Conservation (phyloP, 805 yeast species). For the Candida cerambycidarum region DNA sequence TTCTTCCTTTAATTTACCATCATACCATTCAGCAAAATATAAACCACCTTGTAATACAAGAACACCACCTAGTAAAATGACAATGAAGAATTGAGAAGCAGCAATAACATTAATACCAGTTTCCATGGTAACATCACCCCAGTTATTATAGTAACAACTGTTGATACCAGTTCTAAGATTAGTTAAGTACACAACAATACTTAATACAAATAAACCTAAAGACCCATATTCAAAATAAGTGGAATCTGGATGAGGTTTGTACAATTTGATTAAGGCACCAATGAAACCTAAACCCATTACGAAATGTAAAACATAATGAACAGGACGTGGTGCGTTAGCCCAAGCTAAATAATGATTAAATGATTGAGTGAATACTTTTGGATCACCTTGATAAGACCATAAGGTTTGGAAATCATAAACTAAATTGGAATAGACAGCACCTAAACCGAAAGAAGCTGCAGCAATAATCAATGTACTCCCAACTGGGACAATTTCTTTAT, state of each 20-base stretch:
- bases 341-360: constrained; percentile 72
- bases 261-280: constrained; percentile 75
- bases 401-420: constrained; percentile 79
- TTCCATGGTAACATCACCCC: constrained; percentile 91
- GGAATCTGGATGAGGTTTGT: constrained; percentile 83
- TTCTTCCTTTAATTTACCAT: constrained; percentile 31
- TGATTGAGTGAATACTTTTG: constrained; percentile 51
- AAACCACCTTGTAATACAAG: constrained; percentile 82
- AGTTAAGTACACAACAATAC: constrained; percentile 77
- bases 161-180: constrained; percentile 80
- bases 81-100: constrained; percentile 79
- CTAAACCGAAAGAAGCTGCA: constrained; percentile 77
- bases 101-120: constrained; percentile 92
- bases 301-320: constrained; percentile 62
- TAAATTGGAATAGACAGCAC: constrained; percentile 73
- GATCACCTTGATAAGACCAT: constrained; percentile 52
- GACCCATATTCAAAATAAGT: constrained; percentile 90
- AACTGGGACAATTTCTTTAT: constrained; percentile 47
- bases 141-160: constrained; percentile 65
- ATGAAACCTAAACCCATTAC: constrained; percentile 64
- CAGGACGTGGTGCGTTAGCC: constrained; percentile 60
- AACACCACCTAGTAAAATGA: constrained; percentile 73
- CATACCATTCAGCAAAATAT: constrained; percentile 78
- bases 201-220: constrained; percentile 67
- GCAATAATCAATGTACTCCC: constrained; percentile 43